Conservation (phyloP, 2,329 filamentous ascomycete genomes). For the Aureobasidium sp. region DNA sequence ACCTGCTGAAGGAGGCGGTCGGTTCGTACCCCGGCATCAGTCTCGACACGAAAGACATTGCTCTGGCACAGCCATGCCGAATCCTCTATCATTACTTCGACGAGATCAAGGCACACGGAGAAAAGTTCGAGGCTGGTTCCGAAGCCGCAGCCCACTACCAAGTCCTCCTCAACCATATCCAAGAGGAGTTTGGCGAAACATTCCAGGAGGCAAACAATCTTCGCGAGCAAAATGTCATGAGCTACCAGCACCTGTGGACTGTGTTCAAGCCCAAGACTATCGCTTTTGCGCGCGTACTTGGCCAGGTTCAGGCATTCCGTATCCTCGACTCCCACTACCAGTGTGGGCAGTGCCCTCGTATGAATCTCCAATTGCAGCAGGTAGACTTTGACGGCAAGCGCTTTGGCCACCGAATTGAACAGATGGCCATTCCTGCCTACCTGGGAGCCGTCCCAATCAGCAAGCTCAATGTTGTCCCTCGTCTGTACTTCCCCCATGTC, state of each 20-base stretch:
- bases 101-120: conserved; percentile 21
- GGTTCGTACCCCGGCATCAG: conserved; percentile 24
- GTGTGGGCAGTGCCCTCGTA: conserved; percentile 20
- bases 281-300: conserved; percentile 24
- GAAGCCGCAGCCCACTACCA: conserved; percentile 29
- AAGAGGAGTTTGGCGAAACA: conserved; percentile 22
- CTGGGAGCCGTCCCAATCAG: conserved; percentile 20
- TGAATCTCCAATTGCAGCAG: conserved; percentile 24
- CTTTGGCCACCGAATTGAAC: conserved; percentile 20
- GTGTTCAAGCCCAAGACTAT: conserved; percentile 33
- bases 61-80: conserved; percentile 24
- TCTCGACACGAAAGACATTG: conserved; percentile 26
- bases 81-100: conserved; percentile 25
- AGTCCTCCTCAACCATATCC: conserved; percentile 28
- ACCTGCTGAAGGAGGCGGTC: conserved; percentile 23
- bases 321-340: conserved; percentile 26
- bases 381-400: conserved; percentile 31
- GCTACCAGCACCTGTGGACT: conserved; percentile 38
- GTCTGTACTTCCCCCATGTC: conserved; percentile 19
- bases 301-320: conserved; percentile 26
- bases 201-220: conserved; percentile 27
- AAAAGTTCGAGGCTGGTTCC: conserved; percentile 20
- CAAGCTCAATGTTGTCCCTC: conserved; percentile 23
- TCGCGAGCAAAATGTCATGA: conserved; percentile 24
- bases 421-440: conserved; percentile 20